These are phyloP conservation scores for Ceratobasidium sp. DNA, from an alignment of 1,284 basidiomycete genomes.

Conservation along the genomic window DNA sequence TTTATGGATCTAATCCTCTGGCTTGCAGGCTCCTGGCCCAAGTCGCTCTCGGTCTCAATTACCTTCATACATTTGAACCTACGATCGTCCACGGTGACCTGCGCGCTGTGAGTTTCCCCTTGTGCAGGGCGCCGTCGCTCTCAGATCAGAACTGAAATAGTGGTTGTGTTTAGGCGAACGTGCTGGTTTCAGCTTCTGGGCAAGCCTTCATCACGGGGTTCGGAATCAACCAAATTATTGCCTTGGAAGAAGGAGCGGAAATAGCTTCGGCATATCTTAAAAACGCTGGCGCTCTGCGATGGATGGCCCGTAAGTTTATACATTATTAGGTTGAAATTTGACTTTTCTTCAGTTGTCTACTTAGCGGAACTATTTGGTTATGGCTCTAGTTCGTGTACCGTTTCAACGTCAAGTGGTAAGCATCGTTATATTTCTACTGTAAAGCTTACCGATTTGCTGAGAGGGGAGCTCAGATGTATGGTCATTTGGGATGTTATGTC, in stretches of 20 bases:
- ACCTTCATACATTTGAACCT: background rate
- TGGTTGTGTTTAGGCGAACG: conserved; percentile 12
- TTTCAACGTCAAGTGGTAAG: conserved; percentile 6
- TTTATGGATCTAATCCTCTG: background rate
- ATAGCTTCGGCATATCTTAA: background rate
- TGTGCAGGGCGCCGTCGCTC: background rate
- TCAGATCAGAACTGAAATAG: background rate
- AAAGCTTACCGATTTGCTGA: background rate
- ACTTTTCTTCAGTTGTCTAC: background rate
- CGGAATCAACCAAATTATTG: conserved; percentile 28
- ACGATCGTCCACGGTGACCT: conserved; percentile 31
- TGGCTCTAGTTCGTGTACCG: background rate
- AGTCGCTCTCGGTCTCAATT: conserved; percentile 19
- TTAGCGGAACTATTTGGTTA: conserved; percentile 6
- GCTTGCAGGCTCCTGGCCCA: conserved; percentile 23
- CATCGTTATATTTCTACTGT: background rate
- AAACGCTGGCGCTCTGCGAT: conserved; percentile 19
- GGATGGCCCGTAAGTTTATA: conserved; percentile 40
- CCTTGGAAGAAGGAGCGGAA: conserved; percentile 17
- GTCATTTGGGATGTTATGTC: conserved; percentile 42
- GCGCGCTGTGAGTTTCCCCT: conserved; percentile 24
- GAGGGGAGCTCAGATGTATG: conserved; percentile 15
- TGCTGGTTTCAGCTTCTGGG: conserved; percentile 4
- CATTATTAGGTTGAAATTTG: background rate
- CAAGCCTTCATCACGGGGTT: conserved; percentile 4